Conservation (phyloP, 208 protist genomes). For the Trypanosomatidae sp. region DNA sequence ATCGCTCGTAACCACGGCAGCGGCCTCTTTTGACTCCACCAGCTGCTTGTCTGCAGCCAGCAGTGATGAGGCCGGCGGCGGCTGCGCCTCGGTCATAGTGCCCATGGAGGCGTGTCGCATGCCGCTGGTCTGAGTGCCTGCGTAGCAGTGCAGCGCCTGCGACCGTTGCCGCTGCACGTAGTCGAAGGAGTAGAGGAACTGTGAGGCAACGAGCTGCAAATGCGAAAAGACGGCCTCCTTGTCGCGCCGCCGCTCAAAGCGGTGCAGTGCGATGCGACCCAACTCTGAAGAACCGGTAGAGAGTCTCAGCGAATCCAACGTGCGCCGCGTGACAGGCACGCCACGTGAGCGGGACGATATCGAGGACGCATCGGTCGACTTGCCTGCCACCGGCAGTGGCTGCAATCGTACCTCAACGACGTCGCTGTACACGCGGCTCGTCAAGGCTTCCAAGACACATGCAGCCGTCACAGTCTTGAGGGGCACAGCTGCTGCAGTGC, state of each 20-base stretch:
- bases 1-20: neutral
- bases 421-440: constrained; percentile 16
- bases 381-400: neutral
- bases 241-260: constrained; percentile 42
- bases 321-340: constrained; percentile 5
- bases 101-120: constrained; percentile 28
- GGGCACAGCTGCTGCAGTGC: neutral
- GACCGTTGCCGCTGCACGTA: constrained; percentile 16
- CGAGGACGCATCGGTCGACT: neutral
- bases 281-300: constrained; percentile 15
- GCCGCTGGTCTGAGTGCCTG: constrained; percentile 42
- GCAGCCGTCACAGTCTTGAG: constrained; percentile 8
- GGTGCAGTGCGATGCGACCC: constrained; percentile 25
- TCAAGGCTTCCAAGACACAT: constrained; percentile 12
- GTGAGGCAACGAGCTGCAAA: constrained; percentile 30
- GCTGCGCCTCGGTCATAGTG: constrained; percentile 28
- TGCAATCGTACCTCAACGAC: constrained; percentile 32
- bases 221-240: constrained; percentile 44
- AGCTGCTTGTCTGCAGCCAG: neutral
- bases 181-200: constrained; percentile 42
- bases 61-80: neutral
- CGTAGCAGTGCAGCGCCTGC: constrained; percentile 6
- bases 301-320: constrained; percentile 5
- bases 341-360: constrained; percentile 13
- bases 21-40: neutral